phyloP scores from a whole-genome alignment of 225 moss, liverwort and hornwort species.

The Climacium dendroides region DNA sequence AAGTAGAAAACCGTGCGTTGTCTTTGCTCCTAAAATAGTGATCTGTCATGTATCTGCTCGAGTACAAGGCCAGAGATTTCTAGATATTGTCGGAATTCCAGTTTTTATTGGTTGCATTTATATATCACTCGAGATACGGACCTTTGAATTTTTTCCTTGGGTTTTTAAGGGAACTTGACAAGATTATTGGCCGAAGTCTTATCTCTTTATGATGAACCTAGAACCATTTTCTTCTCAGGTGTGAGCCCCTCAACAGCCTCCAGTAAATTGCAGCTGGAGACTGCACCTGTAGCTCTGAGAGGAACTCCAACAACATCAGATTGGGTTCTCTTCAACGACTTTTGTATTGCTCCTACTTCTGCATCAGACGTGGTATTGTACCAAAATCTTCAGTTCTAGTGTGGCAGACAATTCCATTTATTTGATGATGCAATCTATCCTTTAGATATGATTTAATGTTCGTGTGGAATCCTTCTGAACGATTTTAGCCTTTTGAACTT shows the following conservation, averaged over 20 bases:
- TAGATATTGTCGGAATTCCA: not conserved
- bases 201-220: not conserved
- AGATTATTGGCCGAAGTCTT: not conserved
- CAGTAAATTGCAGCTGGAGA: conserved; percentile 32
- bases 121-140: not conserved
- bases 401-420: not conserved
- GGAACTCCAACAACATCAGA: conserved; percentile 37
- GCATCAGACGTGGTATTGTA: conserved; percentile 43
- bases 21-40: not conserved
- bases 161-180: not conserved
- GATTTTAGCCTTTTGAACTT: not conserved
- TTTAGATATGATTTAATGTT: not conserved
- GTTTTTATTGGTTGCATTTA: not conserved
- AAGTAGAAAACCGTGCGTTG: not conserved
- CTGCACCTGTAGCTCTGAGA: conserved; percentile 18
- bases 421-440: not conserved
- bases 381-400: not conserved
- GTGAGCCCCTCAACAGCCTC: conserved; percentile 17
- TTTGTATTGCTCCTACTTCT: conserved; percentile 48
- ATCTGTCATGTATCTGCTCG: not conserved
- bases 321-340: conserved; percentile 67
- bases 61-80: not conserved
- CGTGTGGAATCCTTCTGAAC: not conserved
- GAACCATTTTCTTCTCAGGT: conserved; percentile 14
- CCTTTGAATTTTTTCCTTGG: not conserved